These are phyloP conservation scores for Hymenoscyphus occultus DNA, from an alignment of 2,329 filamentous ascomycete genomes.

Conservation along the genomic window DNA sequence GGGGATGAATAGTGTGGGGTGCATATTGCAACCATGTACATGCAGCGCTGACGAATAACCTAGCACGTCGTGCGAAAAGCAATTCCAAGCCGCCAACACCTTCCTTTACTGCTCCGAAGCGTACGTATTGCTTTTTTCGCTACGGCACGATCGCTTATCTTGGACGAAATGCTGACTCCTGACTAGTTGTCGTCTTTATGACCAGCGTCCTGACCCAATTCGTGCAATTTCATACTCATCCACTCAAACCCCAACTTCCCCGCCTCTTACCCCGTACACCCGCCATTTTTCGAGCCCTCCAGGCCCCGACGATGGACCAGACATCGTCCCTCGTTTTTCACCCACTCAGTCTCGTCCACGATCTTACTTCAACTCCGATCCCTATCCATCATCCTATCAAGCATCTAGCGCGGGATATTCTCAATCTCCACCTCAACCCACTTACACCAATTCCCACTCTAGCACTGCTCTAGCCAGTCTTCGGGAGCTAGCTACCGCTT, in stretches of 20 bases:
- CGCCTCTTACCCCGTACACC: conserved; percentile 35
- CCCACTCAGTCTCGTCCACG: conserved; percentile 58
- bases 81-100: conserved; percentile 57
- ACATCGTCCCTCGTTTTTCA: conserved; percentile 62
- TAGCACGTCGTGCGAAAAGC: conserved; percentile 67
- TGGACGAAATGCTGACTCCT: conserved; percentile 26
- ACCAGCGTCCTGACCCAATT: conserved; percentile 26
- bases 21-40: conserved; percentile 19
- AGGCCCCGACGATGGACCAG: conserved; percentile 49
- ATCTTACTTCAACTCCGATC: conserved; percentile 51
- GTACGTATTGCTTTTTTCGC: conserved; percentile 43
- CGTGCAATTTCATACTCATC: conserved; percentile 21
- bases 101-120: conserved; percentile 61
- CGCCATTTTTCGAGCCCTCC: conserved; percentile 39
- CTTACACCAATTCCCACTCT: conserved; percentile 16
- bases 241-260: conserved; percentile 29
- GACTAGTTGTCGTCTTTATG: conserved; percentile 31
- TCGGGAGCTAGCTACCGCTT: conserved; percentile 30
- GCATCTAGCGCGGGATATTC: conserved; percentile 36
- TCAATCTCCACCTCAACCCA: conserved; percentile 11
- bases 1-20: conserved; percentile 25
- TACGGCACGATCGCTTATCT: conserved; percentile 5
- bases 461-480: conserved; percentile 31
- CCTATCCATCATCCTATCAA: conserved; percentile 39
- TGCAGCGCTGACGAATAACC: conserved; percentile 26